Base-by-base conservation (phyloP, 768 basidiomycete genomes). In the Amanita pallidorosea region DNA sequence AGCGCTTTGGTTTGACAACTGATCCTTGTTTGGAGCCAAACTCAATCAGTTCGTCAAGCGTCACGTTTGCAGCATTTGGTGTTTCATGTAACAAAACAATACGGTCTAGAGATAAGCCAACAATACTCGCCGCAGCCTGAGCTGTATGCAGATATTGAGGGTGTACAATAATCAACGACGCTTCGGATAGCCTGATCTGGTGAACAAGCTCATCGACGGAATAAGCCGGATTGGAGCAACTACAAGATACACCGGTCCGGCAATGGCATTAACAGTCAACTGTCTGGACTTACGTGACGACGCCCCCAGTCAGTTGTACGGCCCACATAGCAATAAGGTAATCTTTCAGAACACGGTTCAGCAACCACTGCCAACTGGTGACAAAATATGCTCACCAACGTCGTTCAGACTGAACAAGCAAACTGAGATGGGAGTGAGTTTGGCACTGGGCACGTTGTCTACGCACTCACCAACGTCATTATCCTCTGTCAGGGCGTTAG, bases 321-420 rank as follows among this genome's bases (percentile, higher is more conserved):
- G 79, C 82, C 82, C 81, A 83, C 5, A 82, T 67, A 35, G 65
- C 70, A 29, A 70, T 61, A 7, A 73, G 69, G 54, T 82, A 84
- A 54, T 79, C 81, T 82, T 48, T 45, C 20, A 38, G 40, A 4
- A n/a, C 42, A 33, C 5, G 33, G 5, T 29, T 47, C 29, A 38
- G 29, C 37, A 53, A 53, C 17, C 29, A 23, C 53, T 37, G 38
- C 11, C 31, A 45, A 11, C 33, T 41, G 38, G 43, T 12, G 25
- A n/a, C 18, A 34, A n/a, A 18, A 17, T 25, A 45, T 22, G 40
- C 47, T 55, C 48, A 83, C 83, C 81, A 23, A 78, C 65, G 59
- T 81, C 71, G 56, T 85, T 85, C 11, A 80, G 77, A 55, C 81
- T 78, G 62, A 78, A 78, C 34, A 85, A 57, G 57, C 81, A 79